These are phyloP conservation scores for Hansenula sp. DNA, from an alignment of 1,139 yeast species.

Conservation along the genomic window DNA sequence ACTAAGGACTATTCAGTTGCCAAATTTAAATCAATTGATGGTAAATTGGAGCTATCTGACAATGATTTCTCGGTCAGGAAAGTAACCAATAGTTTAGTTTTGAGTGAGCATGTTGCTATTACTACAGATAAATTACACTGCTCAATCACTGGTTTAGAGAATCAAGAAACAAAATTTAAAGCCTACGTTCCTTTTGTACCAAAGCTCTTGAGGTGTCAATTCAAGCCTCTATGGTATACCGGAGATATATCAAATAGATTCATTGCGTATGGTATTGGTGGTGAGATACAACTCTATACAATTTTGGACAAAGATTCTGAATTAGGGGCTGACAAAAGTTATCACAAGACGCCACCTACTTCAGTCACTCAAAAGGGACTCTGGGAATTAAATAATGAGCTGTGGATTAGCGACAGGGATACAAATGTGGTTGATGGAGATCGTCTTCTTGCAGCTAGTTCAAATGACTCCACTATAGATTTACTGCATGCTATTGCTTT, in stretches of 20 bases:
- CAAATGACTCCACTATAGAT: conserved; percentile 6
- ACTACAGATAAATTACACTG: conserved; percentile 43
- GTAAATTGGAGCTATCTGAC: conserved; percentile 13
- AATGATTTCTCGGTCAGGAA: conserved; percentile 37
- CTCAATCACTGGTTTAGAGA: conserved; percentile 25
- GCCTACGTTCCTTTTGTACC: conserved; percentile 39
- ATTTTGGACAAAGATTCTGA: conserved; percentile 10
- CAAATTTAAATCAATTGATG: conserved; percentile 24
- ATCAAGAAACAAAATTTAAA: conserved; percentile 11
- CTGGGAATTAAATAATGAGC: conserved; percentile 15
- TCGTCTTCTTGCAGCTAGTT: conserved; percentile 3
- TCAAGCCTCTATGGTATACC: conserved; percentile 34
- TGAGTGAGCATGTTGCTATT: conserved; percentile 24
- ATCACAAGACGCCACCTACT: neutral
- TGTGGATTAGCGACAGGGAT: conserved; percentile 11
- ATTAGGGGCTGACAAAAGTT: conserved; percentile 12
- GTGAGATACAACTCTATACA: conserved; percentile 37
- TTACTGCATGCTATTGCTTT: conserved; percentile 12
- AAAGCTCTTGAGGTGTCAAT: conserved; percentile 30
- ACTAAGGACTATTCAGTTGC: conserved; percentile 35
- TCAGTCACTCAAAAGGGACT: conserved; percentile 18
- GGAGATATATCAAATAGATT: conserved; percentile 18
- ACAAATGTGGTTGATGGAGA: conserved; percentile 14
- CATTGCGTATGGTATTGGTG: conserved; percentile 44
- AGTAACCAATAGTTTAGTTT: conserved; percentile 35